Evolutionary conservation across 1,284 basidiomycete genomes (phyloP).

Genomic region (Heterobasidion irregulare): DNA sequence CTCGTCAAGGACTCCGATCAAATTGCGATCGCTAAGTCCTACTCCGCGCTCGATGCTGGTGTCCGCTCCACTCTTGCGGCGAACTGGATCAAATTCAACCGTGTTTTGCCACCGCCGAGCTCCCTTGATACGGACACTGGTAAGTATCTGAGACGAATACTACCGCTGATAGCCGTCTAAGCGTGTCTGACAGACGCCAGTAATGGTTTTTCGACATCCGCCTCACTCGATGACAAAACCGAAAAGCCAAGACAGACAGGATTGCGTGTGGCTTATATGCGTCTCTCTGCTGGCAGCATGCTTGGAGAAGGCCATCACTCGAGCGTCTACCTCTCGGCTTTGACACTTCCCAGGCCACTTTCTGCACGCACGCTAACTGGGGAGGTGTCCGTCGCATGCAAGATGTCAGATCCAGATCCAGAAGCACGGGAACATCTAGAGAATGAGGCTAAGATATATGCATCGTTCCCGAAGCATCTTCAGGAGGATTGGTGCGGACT

Average conservation of each 20-base stretch:
- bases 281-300: slow-evolving; percentile 18
- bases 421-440: slow-evolving; percentile 19
- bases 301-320: not conserved
- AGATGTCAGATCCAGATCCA: slow-evolving; percentile 15
- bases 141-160: not conserved
- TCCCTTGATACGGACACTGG: not conserved
- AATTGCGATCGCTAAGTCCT: not conserved
- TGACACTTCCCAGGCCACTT: not conserved
- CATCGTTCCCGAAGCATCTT: slow-evolving; percentile 32
- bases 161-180: not conserved
- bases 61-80: not conserved
- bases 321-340: not conserved
- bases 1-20: slow-evolving; percentile 20
- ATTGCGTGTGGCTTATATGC: slow-evolving; percentile 14
- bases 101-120: not conserved
- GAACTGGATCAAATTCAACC: not conserved
- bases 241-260: too few species aligned
- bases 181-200: not conserved
- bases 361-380: not conserved
- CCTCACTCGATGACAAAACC: not conserved
- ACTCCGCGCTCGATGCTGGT: not conserved
- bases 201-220: not conserved
- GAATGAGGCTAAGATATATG: slow-evolving; percentile 35
- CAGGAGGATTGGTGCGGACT: slow-evolving; percentile 40
- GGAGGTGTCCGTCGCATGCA: slow-evolving; percentile 25